Base-by-base conservation (phyloP, 371 early-diverging fungal genomes). In the Mucor velutinosus region DNA sequence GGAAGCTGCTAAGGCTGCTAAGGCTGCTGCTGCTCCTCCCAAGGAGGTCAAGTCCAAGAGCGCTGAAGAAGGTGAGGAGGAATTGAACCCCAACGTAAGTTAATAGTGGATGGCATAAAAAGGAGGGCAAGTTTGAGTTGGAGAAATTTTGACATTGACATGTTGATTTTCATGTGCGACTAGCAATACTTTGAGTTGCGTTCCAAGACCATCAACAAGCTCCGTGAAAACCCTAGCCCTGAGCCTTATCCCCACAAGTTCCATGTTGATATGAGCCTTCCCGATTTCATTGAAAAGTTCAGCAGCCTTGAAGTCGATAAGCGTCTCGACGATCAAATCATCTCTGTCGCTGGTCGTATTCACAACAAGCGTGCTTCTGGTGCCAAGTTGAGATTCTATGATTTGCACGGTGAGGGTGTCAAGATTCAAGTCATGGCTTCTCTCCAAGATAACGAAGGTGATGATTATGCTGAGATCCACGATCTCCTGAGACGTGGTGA, bases 161-260 rank as follows among this genome's bases (percentile, higher is more conserved):
- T 53, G 3, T 19, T 5, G 7, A 19, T 19, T n/a, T 45, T 45
- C 19, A 4, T 6, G 25, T 27, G 15, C 58, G 23, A 58, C 47
- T 77, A 90, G 89, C 93, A 95, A 92, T 99, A 98, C 92, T 99
- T 97, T 87, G 99, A 99, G 81, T 87, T 95, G 76, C 92, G 99
- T 70, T 91, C 90, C 74, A 92, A 92, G 85, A 85, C 87, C 25
- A 87, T 99, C 69, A 87, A 85, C 69, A 87, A 91, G 84, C 84
- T 95, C 67, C 92, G 94, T 70, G 87, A 87, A 69, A 84, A 86
- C 65, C 77, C 90, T 69, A 87, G 86, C 43, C 94, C 94, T 72
- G 89, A 87, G 72, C 97, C 98, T 56, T 99, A 98, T 76, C 99
- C 99, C 64, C 95, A 99, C 92, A 99, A 99, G 88, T 99, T 97